Percentiles rank a stretch among this genome's conserved stretches.
Conservation (phyloP, 129 eudicot species). For the Saussurea involucrata region DNA sequence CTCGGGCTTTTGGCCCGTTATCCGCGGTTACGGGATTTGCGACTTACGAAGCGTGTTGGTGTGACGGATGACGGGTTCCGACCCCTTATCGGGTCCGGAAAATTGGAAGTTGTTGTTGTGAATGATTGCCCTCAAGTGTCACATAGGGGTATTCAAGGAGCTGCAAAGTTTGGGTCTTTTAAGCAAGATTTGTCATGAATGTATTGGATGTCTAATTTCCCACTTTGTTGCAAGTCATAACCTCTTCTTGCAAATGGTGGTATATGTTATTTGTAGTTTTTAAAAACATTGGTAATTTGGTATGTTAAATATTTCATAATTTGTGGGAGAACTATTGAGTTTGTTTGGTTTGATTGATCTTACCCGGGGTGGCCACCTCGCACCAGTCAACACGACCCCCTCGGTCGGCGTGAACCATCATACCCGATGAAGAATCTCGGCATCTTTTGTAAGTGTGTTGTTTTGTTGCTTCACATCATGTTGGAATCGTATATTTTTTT, state of each 20-base stretch:
- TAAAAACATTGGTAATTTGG: no score
- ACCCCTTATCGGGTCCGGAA: constrained; percentile 40
- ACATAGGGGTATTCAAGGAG: constrained; percentile 58
- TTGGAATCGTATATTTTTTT: no score
- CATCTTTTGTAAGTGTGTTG: no score
- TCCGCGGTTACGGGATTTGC: constrained; percentile 40
- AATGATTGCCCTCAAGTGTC: constrained; percentile 82
- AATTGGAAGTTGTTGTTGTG: constrained; percentile 49
- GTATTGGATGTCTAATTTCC: constrained; percentile 48
- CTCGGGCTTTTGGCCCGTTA: constrained; percentile 36
- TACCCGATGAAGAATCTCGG: no score
- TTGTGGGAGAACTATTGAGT: background rate
- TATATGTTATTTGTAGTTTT: no score
- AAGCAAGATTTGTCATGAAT: constrained; percentile 76
- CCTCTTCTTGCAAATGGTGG: background rate
- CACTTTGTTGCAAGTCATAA: no score
- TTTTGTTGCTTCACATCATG: no score
- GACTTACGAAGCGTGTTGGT: constrained; percentile 67
- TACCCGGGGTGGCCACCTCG: no score
- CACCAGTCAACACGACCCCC: no score
- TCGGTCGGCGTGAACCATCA: no score
- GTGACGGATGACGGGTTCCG: constrained; percentile 69
- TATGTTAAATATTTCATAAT: background rate
- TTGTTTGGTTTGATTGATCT: background rate
- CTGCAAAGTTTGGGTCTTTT: constrained; percentile 66